A percentile compares a stretch with the other conserved stretches of the same genome.
Evolutionary conservation across 1,284 basidiomycete species (phyloP).

Genomic region (Meira nashicola): DNA sequence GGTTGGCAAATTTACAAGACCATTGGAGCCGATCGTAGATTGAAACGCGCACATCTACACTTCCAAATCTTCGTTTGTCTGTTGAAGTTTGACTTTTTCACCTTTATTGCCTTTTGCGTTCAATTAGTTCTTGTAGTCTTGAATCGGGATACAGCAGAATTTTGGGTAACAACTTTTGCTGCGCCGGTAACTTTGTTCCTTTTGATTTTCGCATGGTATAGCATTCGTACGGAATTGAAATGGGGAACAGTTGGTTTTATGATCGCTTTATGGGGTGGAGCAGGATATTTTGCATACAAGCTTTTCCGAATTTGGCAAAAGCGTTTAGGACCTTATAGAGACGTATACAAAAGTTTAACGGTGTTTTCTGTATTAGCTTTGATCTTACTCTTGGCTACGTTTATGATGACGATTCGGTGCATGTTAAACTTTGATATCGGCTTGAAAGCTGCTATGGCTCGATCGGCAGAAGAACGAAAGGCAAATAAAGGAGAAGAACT

Average conservation of each 20-base stretch:
- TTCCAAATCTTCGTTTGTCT: slow-evolving; percentile 42
- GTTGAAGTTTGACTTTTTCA: slow-evolving; percentile 45
- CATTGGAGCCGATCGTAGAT: slow-evolving; percentile 37
- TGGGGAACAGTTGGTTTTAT: slow-evolving; percentile 34
- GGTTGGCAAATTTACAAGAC: slow-evolving; percentile 46
- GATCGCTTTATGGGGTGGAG: slow-evolving; percentile 28
- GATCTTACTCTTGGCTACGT: slow-evolving; percentile 31
- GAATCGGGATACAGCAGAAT: slow-evolving; percentile 31
- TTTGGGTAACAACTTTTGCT: slow-evolving; percentile 39
- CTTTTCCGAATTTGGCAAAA: slow-evolving; percentile 39
- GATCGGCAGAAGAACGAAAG: slow-evolving; percentile 5
- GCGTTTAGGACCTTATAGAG: slow-evolving; percentile 27
- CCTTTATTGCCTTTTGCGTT: slow-evolving; percentile 42
- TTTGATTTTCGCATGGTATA: slow-evolving; percentile 38
- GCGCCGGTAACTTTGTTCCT: slow-evolving; percentile 33
- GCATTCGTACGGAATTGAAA: slow-evolving; percentile 34
- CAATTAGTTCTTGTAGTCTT: slow-evolving; percentile 43
- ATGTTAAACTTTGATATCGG: slow-evolving; percentile 42
- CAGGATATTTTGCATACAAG: slow-evolving; percentile 43
- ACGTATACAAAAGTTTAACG: slow-evolving; percentile 45
- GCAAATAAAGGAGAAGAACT: slow-evolving; percentile 16
- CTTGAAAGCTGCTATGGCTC: slow-evolving; percentile 32
- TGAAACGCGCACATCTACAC: slow-evolving; percentile 33
- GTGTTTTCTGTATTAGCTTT: slow-evolving; percentile 41
- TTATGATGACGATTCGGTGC: slow-evolving; percentile 33